Percentiles rank a stretch among this genome's conserved stretches.
phyloP scores from a whole-genome alignment of 2,329 filamentous ascomycete species.

The Bipolaris zeicola region DNA sequence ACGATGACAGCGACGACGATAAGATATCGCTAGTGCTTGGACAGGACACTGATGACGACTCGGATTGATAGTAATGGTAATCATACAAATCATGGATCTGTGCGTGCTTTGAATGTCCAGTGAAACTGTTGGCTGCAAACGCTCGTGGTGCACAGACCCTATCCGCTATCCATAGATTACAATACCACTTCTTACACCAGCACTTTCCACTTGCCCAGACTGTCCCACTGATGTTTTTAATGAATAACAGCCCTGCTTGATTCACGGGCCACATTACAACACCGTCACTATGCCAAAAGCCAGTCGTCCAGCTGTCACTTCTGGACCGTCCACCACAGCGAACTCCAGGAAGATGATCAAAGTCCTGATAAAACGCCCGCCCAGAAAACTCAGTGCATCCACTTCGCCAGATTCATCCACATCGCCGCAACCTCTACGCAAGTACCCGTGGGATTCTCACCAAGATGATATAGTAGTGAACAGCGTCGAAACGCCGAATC shows the following conservation, averaged over 20 bases:
- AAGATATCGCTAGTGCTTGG: constrained; percentile 41
- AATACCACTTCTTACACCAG: neutral
- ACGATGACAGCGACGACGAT: constrained; percentile 35
- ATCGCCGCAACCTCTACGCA: neutral
- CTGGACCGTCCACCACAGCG: neutral
- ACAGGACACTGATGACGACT: constrained; percentile 46
- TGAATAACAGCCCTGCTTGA: no score
- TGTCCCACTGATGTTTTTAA: neutral
- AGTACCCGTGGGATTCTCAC: constrained; percentile 18
- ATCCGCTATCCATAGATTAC: neutral
- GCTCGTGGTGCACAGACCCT: constrained; percentile 9
- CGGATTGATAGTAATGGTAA: constrained; percentile 23
- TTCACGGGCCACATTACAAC: no score
- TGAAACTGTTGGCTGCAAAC: constrained; percentile 14
- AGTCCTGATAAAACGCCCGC: neutral
- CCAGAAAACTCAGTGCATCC: neutral
- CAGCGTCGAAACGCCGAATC: constrained; percentile 12
- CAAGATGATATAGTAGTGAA: constrained; percentile 27
- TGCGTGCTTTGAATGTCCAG: neutral
- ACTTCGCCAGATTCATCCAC: neutral
- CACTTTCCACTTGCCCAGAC: neutral
- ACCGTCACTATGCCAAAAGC: neutral
- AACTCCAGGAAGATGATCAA: neutral
- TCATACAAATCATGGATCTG: neutral
- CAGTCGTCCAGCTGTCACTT: neutral